Evolutionary conservation across 441 rosid genomes (phyloP).

Genomic region (Gossypium davidsonii): DNA sequence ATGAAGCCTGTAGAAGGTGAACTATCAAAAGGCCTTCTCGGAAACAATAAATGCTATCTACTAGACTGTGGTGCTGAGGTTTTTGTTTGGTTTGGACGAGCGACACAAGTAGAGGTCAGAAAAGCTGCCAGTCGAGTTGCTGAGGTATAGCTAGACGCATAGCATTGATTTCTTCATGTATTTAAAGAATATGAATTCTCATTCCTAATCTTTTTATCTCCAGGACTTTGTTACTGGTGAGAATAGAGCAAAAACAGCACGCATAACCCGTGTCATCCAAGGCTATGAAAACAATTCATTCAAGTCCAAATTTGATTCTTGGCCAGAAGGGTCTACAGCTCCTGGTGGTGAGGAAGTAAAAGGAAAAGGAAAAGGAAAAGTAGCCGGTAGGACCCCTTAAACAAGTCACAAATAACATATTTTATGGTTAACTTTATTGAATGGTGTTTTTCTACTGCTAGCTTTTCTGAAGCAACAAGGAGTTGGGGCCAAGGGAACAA

Average conservation of each 20-base stretch:
- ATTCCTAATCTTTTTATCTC: slow-evolving; percentile 26
- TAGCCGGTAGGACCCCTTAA: slow-evolving; percentile 55
- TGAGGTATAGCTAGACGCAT: slow-evolving; percentile 64
- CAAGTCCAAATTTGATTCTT: slow-evolving; percentile 86
- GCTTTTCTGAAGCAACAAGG: slow-evolving; percentile 99
- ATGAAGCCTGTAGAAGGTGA: slow-evolving; percentile 66
- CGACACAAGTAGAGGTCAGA: slow-evolving; percentile 93
- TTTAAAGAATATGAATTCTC: slow-evolving; percentile 23
- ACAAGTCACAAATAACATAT: slow-evolving; percentile 13
- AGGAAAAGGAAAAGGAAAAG: slow-evolving; percentile 99
- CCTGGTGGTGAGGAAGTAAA: slow-evolving; percentile 90
- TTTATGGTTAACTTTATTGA: slow-evolving; percentile 23
- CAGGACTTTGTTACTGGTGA: slow-evolving; percentile 77
- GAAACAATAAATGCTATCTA: slow-evolving; percentile 80
- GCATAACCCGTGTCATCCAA: slow-evolving; percentile 75
- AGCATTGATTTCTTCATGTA: slow-evolving; percentile 13
- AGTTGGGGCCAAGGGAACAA: slow-evolving; percentile 70
- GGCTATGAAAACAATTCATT: slow-evolving; percentile 89
- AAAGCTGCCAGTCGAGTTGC: slow-evolving; percentile 71
- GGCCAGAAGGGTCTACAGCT: slow-evolving; percentile 83
- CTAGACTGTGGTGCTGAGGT: slow-evolving; percentile 85
- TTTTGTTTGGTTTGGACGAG: slow-evolving; percentile 94
- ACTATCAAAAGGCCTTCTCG: slow-evolving; percentile 74
- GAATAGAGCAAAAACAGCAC: slow-evolving; percentile 76
- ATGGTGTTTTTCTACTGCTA: slow-evolving; percentile 26